Evolutionary conservation across 371 early-diverging fungal genomes (phyloP).

Genomic region (Zychaea mexicana): DNA sequence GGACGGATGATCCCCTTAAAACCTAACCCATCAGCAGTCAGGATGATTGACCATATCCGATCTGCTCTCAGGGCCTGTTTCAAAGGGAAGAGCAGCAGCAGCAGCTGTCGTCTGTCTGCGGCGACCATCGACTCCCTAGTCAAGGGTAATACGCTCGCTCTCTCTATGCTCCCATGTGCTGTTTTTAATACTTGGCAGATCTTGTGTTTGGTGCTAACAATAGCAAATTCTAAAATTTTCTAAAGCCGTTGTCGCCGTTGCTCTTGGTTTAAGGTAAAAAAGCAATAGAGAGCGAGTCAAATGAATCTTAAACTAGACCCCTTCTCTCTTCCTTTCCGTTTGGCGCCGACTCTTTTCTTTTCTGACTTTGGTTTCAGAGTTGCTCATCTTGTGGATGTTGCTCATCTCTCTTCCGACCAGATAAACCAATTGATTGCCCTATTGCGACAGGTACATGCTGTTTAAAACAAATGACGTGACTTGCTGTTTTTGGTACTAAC

Average conservation of each 20-base stretch:
- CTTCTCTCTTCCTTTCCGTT: neutral
- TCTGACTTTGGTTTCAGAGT: constrained; percentile 20
- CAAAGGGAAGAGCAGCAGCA: no score
- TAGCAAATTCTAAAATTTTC: neutral
- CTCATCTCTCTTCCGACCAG: constrained; percentile 16
- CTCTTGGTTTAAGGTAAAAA: constrained; percentile 13
- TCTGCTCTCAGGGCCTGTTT: constrained; percentile 15
- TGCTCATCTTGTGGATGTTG: constrained; percentile 29
- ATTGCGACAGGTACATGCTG: constrained; percentile 18
- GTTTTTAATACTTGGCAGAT: neutral
- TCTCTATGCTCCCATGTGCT: neutral
- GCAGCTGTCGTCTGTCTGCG: constrained; percentile 3
- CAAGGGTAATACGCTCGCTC: constrained; percentile 4
- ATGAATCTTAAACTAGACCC: neutral
- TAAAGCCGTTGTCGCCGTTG: constrained; percentile 3
- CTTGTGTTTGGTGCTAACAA: neutral
- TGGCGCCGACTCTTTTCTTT: neutral
- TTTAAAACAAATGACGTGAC: neutral
- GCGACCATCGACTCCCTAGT: constrained; percentile 11
- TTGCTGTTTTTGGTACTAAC: neutral
- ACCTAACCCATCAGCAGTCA: constrained; percentile 7
- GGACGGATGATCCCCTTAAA: constrained; percentile 8
- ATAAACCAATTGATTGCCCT: constrained; percentile 8
- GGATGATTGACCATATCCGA: constrained; percentile 6
- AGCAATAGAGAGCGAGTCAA: neutral